A percentile compares a stretch with the other conserved stretches of the same genome.
Evolutionary conservation across 2,329 filamentous ascomycete species (phyloP).

Genomic region (Thelonectria olida): DNA sequence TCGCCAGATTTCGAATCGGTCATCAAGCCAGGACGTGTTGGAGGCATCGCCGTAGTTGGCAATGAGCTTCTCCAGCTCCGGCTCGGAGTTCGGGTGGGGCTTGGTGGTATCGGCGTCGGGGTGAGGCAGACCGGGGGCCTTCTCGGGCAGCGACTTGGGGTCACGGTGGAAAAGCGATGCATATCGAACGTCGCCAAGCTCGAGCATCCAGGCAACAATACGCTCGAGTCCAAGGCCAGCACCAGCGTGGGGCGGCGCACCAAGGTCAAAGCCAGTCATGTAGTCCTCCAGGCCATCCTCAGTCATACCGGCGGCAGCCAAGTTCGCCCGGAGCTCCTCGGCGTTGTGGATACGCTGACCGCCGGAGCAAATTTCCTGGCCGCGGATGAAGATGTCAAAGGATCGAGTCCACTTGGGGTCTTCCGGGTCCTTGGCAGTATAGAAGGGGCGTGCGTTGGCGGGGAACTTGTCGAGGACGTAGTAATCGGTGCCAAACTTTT

Average conservation of each 20-base stretch:
- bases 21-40: constrained; percentile 93
- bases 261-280: constrained; percentile 86
- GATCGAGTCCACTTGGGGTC: constrained; percentile 84
- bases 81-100: constrained; percentile 63
- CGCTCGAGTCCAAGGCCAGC: constrained; percentile 92
- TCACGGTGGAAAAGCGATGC: constrained; percentile 89
- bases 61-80: constrained; percentile 85
- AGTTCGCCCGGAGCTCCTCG: constrained; percentile 76
- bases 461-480: constrained; percentile 97
- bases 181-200: constrained; percentile 88
- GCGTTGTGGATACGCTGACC: constrained; percentile 93
- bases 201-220: constrained; percentile 84
- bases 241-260: constrained; percentile 87
- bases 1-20: constrained; percentile 88
- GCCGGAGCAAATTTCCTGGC: constrained; percentile 91
- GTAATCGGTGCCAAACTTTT: constrained; percentile 89
- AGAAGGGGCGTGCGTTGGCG: constrained; percentile 84
- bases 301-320: constrained; percentile 78
- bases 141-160: constrained; percentile 83
- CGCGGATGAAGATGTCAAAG: constrained; percentile 93
- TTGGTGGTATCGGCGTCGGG: constrained; percentile 82
- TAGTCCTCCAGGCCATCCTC: constrained; percentile 91
- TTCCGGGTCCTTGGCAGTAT: constrained; percentile 84
- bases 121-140: constrained; percentile 75
- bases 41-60: constrained; percentile 96